These are phyloP conservation scores for Clavispora vitiphila DNA, from an alignment of 805 yeast species.

Conservation along the genomic window DNA sequence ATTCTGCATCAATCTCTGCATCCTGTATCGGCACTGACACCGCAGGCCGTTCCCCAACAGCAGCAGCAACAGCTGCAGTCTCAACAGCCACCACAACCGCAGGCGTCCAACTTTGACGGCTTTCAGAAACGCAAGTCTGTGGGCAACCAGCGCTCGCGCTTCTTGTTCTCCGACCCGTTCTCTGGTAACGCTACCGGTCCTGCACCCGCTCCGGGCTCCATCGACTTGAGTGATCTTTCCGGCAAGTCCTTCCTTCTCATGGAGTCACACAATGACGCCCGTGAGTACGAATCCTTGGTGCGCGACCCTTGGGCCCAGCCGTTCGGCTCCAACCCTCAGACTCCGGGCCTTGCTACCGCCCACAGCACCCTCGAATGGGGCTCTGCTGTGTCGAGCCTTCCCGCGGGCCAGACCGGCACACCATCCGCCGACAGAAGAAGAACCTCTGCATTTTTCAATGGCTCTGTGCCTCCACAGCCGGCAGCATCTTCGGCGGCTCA, in stretches of 20 bases:
- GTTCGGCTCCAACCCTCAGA: constrained; percentile 33
- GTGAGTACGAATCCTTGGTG: constrained; percentile 43
- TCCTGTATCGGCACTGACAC: constrained; percentile 4
- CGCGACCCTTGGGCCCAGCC: constrained; percentile 41
- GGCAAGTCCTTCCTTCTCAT: constrained; percentile 41
- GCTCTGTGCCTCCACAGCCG: constrained; percentile 16
- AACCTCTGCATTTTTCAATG: constrained; percentile 46
- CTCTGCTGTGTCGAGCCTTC: constrained; percentile 2
- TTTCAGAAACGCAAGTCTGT: constrained; percentile 49
- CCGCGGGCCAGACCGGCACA: constrained; percentile 10
- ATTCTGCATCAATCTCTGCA: constrained; percentile 4
- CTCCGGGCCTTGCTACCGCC: constrained; percentile 25
- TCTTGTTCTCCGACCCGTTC: constrained; percentile 63
- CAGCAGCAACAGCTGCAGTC: constrained; percentile 3
- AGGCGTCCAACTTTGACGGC: constrained; percentile 7
- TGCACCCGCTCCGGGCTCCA: constrained; percentile 19
- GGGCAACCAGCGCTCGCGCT: constrained; percentile 60
- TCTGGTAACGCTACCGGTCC: constrained; percentile 14
- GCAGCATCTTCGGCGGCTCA: constrained; percentile 8
- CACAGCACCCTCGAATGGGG: constrained; percentile 15
- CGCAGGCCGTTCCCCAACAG: constrained; percentile 1
- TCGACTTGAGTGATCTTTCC: constrained; percentile 32
- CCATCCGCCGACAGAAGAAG: constrained; percentile 40
- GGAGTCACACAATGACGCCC: constrained; percentile 45
- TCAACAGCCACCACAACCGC: constrained; percentile 8